These are phyloP conservation scores for Phialemonium atrogriseum DNA, from an alignment of 2,329 filamentous ascomycete species.

Conservation along the genomic window DNA sequence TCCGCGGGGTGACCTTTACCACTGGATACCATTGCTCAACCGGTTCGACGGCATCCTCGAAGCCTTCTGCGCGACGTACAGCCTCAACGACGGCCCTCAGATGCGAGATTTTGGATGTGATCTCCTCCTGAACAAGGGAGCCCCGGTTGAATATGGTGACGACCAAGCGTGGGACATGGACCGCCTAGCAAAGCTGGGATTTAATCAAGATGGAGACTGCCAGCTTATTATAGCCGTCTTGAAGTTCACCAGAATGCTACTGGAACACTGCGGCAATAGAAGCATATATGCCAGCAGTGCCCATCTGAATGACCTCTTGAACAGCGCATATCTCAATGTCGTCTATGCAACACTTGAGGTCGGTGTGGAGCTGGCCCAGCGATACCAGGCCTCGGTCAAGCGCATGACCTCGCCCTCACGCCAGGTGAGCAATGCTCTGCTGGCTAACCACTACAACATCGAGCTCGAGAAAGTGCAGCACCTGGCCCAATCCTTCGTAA, in stretches of 20 bases:
- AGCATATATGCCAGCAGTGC: constrained; percentile 93
- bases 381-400: constrained; percentile 85
- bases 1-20: constrained; percentile 89
- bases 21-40: constrained; percentile 94
- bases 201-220: constrained; percentile 67
- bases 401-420: constrained; percentile 57
- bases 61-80: constrained; percentile 71
- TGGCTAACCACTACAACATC: constrained; percentile 79
- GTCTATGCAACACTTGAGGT: constrained; percentile 73
- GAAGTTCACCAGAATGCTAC: constrained; percentile 74
- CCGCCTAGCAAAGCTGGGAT: constrained; percentile 51
- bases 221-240: constrained; percentile 73
- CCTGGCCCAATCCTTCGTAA: constrained; percentile 74
- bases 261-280: constrained; percentile 93
- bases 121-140: constrained; percentile 52
- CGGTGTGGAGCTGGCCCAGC: constrained; percentile 77
- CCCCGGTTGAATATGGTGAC: constrained; percentile 41
- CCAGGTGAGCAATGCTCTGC: constrained; percentile 61
- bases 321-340: constrained; percentile 74
- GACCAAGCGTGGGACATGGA: constrained; percentile 37
- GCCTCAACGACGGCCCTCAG: constrained; percentile 73
- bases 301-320: constrained; percentile 80
- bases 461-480: constrained; percentile 75
- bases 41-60: constrained; percentile 87
- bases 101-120: constrained; percentile 62